Conservation (phyloP, 2,329 filamentous ascomycete species). For the Dactylellina leptospora region DNA sequence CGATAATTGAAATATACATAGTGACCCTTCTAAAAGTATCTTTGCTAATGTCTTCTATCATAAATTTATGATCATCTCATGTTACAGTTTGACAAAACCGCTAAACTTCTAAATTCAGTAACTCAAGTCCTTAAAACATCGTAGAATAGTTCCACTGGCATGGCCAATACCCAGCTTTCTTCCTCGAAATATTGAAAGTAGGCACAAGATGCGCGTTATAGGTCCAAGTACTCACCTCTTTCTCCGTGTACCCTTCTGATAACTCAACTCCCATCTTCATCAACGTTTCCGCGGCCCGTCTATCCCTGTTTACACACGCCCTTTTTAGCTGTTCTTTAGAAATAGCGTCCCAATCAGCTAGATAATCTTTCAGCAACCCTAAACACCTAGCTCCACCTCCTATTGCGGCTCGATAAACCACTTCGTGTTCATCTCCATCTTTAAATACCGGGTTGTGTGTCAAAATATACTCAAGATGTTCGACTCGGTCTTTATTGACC, state of each 20-base stretch:
- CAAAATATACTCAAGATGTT: conserved; percentile 21
- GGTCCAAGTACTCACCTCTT: neutral
- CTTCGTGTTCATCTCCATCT: conserved; percentile 2
- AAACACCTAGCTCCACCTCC: conserved; percentile 13
- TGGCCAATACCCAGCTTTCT: conserved; percentile 29
- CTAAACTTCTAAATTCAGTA: neutral
- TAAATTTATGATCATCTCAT: too few relatives aligned
- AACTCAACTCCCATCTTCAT: conserved; percentile 1
- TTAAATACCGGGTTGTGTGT: conserved; percentile 16
- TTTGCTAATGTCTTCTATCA: too few relatives aligned
- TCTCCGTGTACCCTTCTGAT: conserved; percentile 2
- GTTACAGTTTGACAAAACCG: neutral
- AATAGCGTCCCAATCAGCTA: conserved; percentile 12
- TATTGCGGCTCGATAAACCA: conserved; percentile 13
- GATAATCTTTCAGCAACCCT: conserved; percentile 13
- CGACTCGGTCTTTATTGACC: conserved; percentile 2
- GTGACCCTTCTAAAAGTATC: too few relatives aligned
- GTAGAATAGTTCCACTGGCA: conserved; percentile 20
- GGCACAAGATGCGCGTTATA: conserved; percentile 9
- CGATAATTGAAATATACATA: too few relatives aligned
- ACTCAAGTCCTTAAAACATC: conserved; percentile 12
- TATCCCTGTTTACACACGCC: conserved; percentile 9
- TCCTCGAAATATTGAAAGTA: conserved; percentile 8
- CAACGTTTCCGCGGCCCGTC: conserved; percentile 24
- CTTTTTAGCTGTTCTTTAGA: conserved; percentile 3